Base-by-base conservation (phyloP, 2,329 filamentous ascomycete genomes). In the Fusarium sp. region DNA sequence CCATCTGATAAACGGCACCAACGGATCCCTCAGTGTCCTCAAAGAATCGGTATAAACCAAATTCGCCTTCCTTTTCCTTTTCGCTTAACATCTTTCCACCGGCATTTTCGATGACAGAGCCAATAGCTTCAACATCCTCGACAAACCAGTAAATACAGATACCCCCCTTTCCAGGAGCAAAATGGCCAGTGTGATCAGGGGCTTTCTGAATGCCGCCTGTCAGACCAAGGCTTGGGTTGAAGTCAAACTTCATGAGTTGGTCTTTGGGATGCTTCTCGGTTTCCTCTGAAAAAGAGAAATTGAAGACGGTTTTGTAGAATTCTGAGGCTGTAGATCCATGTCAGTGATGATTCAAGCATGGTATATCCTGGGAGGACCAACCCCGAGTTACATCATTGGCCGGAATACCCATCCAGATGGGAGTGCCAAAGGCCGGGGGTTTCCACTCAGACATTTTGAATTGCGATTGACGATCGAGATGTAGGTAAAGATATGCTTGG, bases 11-110 rank as follows among this genome's bases (percentile, higher is more conserved):
- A n/a, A 77, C 70, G 4, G 71, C 70, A 3, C 77, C 77, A 47
- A 78, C 61, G 32, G 73, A 77, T 12, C 77, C 77, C 58, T 79
- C 77, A 3, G 75, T 77, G 44, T 79, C 77, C 46, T 77, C 68
- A 57, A 79, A 79, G 57, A 73, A 78, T 4, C 77, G 72, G 24
- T 73, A 77, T 30, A 77, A 25, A 2, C 77, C 77, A 54, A 42
- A 46, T 10, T 75, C 67, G 3, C 77, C 72, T 47, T 79, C 77
- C 46, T 76, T 76, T 24, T 71, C 66, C 44, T 73, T 70, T 8
- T 68, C 71, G 8, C 65, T 77, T 45, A 79, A 27, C 67, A 79
- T 73, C 53, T 76, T 78, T 1, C 77, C 77, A 0, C 77, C 77
- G 2, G 75, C 75, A 8, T 70, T 63, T 38, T 77, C 73, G 40